Percentiles rank a stretch among this genome's conserved stretches.
phyloP scores from a whole-genome alignment of 495 filamentous ascomycete species.

The Tuber umbilicatum region DNA sequence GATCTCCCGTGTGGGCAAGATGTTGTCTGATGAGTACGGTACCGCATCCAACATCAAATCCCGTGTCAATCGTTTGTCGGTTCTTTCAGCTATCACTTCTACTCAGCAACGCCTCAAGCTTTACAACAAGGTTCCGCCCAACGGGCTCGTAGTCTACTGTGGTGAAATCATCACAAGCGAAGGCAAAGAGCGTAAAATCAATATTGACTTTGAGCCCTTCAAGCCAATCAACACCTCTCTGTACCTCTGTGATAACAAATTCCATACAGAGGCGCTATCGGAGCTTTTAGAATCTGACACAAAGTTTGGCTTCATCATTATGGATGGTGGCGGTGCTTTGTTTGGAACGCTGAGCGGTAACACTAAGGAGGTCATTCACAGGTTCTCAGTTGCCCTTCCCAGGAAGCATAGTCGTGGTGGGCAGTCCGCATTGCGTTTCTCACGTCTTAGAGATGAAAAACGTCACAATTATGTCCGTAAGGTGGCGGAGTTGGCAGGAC shows the following conservation, averaged over 20 bases:
- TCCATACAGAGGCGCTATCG: slow-evolving; percentile 93
- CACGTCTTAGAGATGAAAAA: slow-evolving; percentile 97
- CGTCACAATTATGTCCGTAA: slow-evolving; percentile 99
- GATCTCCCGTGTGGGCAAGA: slow-evolving; percentile 89
- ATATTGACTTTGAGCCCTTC: slow-evolving; percentile 99
- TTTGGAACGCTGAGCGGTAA: slow-evolving; percentile 96
- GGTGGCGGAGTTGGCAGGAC: slow-evolving; percentile 92
- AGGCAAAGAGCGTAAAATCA: slow-evolving; percentile 98
- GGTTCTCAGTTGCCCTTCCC: slow-evolving; percentile 91
- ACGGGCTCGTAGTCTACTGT: slow-evolving; percentile 96
- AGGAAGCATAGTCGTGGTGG: slow-evolving; percentile 99
- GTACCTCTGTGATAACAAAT: slow-evolving; percentile 99
- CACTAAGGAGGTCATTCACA: slow-evolving; percentile 93
- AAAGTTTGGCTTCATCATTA: slow-evolving; percentile 98
- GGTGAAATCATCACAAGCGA: slow-evolving; percentile 99
- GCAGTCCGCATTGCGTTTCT: slow-evolving; percentile 97
- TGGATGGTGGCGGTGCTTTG: slow-evolving; percentile 96
- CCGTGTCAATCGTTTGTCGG: slow-evolving; percentile 94
- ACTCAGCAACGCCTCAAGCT: slow-evolving; percentile 98
- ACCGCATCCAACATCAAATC: slow-evolving; percentile 99
- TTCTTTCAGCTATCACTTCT: slow-evolving; percentile 94
- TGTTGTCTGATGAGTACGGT: slow-evolving; percentile 99
- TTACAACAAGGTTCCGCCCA: slow-evolving; percentile 96
- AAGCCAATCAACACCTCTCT: slow-evolving; percentile 99
- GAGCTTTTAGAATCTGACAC: slow-evolving; percentile 96